Evolutionary conservation across 495 filamentous ascomycete genomes (phyloP).

Genomic region (Lentithecium fluviatile): DNA sequence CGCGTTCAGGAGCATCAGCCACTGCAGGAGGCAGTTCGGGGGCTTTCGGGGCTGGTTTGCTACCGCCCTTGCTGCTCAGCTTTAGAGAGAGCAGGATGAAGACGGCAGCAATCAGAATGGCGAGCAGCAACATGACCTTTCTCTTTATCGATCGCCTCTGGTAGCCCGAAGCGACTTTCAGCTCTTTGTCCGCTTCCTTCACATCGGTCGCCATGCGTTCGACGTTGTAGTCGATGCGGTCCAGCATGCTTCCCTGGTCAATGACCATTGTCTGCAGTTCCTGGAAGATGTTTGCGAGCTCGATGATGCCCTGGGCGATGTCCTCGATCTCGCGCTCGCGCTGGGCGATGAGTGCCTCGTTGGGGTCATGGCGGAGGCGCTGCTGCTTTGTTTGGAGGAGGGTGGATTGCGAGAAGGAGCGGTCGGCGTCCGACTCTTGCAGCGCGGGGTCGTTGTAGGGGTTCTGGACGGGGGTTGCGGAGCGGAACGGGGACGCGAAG

Average conservation of each 20-base stretch:
- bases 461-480: conserved; percentile 63
- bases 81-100: conserved; percentile 86
- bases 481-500: conserved; percentile 59
- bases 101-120: conserved; percentile 78
- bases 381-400: conserved; percentile 70
- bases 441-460: conserved; percentile 76
- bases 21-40: conserved; percentile 13
- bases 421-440: conserved; percentile 86
- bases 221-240: conserved; percentile 97
- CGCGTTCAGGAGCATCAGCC: neutral
- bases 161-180: conserved; percentile 80
- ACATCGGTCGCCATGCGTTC: conserved; percentile 88
- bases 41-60: neutral
- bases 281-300: conserved; percentile 92
- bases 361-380: conserved; percentile 62
- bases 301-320: conserved; percentile 96
- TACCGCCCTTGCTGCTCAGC: conserved; percentile 50
- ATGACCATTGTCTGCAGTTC: conserved; percentile 96
- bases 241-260: conserved; percentile 96
- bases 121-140: conserved; percentile 83
- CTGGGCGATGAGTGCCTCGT: conserved; percentile 83
- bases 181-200: conserved; percentile 86
- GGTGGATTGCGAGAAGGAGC: conserved; percentile 85
- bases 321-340: conserved; percentile 97
- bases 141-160: conserved; percentile 85